Evolutionary conservation across 768 basidiomycete genomes (phyloP), one percentile per base, ranked within the genome.

Genomic region (Agaricus blazei): DNA sequence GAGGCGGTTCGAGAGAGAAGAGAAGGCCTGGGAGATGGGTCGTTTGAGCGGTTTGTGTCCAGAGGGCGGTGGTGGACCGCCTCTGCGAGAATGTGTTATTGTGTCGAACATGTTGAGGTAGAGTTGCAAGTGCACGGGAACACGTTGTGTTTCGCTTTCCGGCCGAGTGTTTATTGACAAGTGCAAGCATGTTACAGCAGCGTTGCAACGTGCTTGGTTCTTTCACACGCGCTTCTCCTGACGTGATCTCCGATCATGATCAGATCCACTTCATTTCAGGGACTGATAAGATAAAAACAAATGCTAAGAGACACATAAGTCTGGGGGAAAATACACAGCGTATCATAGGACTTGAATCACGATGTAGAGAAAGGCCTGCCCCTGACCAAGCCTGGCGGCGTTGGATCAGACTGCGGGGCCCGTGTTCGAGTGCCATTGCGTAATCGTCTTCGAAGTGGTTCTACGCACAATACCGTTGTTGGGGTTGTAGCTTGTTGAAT

Each of bases 21-120:
- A 3, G 31, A 38, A 11, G 28, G 51, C 48, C 46, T 47, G 34
- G 12, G 51, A 14, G 27, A 27, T 6, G 19, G 29, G 41, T 52
- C 47, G 9, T 26, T 45, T 34, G 15, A 42, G 4, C 5, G 34
- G 27, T 11, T 24, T 9, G 0, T 15, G 48, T 38, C 43, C 38
- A 37, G 37, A 19, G 52, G 48, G 24, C 34, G 53, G 23, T n/a
- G 57, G 29, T 44, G 52, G 34, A 52, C 51, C 15, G 52, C 50
- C 41, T 52, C 52, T 26, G 42, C 40, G 34, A 55, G 48, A 23
- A 49, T 46, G 29, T 34, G 41, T 51, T 27, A 51, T 8, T 47
- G 15, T 9, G 48, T 31, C 11, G 7, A 19, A 1, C 36, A 26
- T 19, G 41, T 28, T 9, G 27, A 40, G 4, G 6, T 12, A n/a